These are phyloP conservation scores for Fusarium graminum DNA, from an alignment of 2,329 filamentous ascomycete genomes.

Conservation along the genomic window DNA sequence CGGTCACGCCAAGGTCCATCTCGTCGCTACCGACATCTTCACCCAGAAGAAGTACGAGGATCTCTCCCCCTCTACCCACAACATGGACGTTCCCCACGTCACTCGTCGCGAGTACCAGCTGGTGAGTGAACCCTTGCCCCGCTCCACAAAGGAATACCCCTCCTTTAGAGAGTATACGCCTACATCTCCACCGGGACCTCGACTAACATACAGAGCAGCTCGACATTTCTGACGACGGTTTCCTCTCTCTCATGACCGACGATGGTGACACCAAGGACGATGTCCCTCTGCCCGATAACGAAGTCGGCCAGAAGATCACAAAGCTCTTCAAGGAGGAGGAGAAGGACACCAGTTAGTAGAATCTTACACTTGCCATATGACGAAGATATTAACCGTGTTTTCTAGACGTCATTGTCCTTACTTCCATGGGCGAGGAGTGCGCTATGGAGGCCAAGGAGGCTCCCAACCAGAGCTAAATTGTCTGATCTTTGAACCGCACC, in stretches of 20 bases:
- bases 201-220: conserved; percentile 68
- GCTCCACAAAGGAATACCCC: conserved; percentile 41
- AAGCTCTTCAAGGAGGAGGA: conserved; percentile 84
- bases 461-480: conserved; percentile 60
- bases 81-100: conserved; percentile 99
- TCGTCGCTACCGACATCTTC: conserved; percentile 99
- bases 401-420: conserved; percentile 89
- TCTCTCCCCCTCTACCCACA: conserved; percentile 96
- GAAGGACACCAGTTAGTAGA: conserved; percentile 90
- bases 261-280: conserved; percentile 92
- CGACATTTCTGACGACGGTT: conserved; percentile 93
- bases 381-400: conserved; percentile 29
- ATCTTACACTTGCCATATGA: background rate
- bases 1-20: conserved; percentile 99
- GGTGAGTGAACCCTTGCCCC: conserved; percentile 70
- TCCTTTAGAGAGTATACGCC: conserved; percentile 29
- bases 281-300: conserved; percentile 91
- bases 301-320: conserved; percentile 87
- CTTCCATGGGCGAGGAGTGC: conserved; percentile 95
- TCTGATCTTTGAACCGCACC: conserved; percentile 40
- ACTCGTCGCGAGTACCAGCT: conserved; percentile 91
- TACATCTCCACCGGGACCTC: conserved; percentile 15
- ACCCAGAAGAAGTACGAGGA: conserved; percentile 99
- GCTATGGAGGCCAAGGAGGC: conserved; percentile 96
- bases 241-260: conserved; percentile 93